These are phyloP conservation scores for Fomitopsis pinicola DNA, from an alignment of 1,284 basidiomycete species.

Conservation along the genomic window DNA sequence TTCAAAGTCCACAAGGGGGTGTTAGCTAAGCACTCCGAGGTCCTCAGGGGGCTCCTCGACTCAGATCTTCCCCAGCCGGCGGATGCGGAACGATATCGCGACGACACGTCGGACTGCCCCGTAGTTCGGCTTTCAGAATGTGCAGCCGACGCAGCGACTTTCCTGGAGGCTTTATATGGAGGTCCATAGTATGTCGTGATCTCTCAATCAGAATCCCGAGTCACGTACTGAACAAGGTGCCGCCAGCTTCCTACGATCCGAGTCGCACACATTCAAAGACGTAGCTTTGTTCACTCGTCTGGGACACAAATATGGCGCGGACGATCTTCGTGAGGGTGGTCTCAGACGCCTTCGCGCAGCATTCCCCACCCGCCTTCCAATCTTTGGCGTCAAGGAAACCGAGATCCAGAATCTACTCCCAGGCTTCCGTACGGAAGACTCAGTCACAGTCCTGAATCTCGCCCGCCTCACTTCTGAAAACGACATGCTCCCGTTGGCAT, in stretches of 20 bases:
- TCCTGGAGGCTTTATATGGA: slow-evolving; percentile 6
- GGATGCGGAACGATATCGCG: not conserved
- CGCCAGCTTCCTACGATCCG: not conserved
- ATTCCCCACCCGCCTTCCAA: not conserved
- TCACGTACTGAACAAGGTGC: not conserved
- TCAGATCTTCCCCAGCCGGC: slow-evolving; percentile 6
- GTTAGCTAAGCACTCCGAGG: slow-evolving; percentile 6
- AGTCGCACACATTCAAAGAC: not conserved
- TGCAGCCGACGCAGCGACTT: not conserved
- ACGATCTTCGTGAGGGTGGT: not conserved
- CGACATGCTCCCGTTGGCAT: not conserved
- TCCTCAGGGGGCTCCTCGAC: slow-evolving; percentile 8
- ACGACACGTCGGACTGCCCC: not conserved
- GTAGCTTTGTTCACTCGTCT: not conserved
- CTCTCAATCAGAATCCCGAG: not conserved
- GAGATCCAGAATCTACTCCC: not conserved
- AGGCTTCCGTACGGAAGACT: not conserved
- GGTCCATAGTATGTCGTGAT: not conserved
- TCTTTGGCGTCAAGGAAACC: not conserved
- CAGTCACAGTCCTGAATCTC: not conserved
- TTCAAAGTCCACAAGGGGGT: slow-evolving; percentile 5
- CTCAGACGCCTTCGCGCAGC: not conserved
- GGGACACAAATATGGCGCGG: not conserved
- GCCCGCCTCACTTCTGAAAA: not conserved
- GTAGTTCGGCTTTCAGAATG: slow-evolving; percentile 2